These are phyloP conservation scores for Leccinum sublutescens DNA, from an alignment of 768 basidiomycete species.

Conservation along the genomic window DNA sequence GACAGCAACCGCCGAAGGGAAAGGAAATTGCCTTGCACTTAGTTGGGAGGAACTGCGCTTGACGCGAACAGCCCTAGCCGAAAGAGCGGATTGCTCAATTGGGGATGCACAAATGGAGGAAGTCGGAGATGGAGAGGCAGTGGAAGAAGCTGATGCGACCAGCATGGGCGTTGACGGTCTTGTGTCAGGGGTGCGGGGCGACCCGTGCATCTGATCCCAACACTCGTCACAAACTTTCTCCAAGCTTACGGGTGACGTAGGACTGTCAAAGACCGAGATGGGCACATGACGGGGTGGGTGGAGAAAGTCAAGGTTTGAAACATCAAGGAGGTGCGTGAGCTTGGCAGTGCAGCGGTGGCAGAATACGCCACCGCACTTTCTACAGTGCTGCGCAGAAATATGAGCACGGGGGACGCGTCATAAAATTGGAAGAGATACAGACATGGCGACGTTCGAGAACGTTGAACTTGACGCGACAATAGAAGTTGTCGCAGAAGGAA, in stretches of 20 bases:
- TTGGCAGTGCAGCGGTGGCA: constrained; percentile 62
- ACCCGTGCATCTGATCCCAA: constrained; percentile 69
- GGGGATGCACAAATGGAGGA: constrained; percentile 37
- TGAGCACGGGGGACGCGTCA: constrained; percentile 13
- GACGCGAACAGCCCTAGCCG: constrained; percentile 16
- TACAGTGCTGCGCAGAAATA: constrained; percentile 58
- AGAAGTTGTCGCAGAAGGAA: constrained; percentile 67
- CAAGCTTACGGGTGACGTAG: constrained; percentile 53
- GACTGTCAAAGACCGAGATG: constrained; percentile 54
- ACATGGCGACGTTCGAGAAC: constrained; percentile 76
- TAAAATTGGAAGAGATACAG: constrained; percentile 30
- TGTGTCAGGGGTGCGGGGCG: constrained; percentile 40
- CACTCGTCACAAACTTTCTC: constrained; percentile 79
- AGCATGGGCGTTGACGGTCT: constrained; percentile 39
- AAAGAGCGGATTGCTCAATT: constrained; percentile 26
- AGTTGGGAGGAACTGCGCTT: constrained; percentile 31
- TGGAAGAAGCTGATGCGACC: constrained; percentile 32
- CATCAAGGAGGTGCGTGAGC: constrained; percentile 65
- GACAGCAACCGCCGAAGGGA: constrained; percentile 22
- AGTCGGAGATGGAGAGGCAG: constrained; percentile 32
- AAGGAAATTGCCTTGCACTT: constrained; percentile 27
- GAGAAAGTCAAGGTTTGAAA: constrained; percentile 67
- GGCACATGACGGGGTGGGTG: constrained; percentile 70
- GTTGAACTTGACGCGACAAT: constrained; percentile 63
- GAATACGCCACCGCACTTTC: constrained; percentile 81